Base-by-base conservation (phyloP, 257 asterid species). In the Oldenlandia corymbosa region DNA sequence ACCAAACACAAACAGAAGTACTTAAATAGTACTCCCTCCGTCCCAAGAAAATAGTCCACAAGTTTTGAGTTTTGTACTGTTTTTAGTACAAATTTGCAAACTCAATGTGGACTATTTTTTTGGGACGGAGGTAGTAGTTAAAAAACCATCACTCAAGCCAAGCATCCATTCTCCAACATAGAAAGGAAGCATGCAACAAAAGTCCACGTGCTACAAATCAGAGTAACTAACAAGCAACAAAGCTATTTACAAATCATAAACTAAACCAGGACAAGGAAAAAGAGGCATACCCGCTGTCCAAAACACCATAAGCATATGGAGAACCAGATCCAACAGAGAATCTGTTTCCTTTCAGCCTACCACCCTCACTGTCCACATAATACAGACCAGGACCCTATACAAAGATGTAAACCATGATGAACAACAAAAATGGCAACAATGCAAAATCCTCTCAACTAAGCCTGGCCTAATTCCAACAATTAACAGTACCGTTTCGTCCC, bases 311-410 rank as follows among this genome's bases (percentile, higher is more conserved):
- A 54, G 97, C 97, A 77, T 89, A 92, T 10, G 97, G 97, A 31
- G 97, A 89, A 76, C 99, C 99, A 74, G 99, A 89, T 36, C 99
- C 97, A 63, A 93, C 99, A 3, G 99, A 93, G 81, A 90, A 89
- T 76, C 86, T 79, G 61, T 76, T 83, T 82, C 99, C 99, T 79
- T 92, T 92, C 34, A 92, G 95, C 67, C 97, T 77, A 42, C 97
- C 99, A 39, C 99, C 99, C 71, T 92, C 99, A 93, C 97, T 92
- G 76, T 92, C 99, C 64, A 89, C 97, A 34, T 89, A 89, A 54
- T 92, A 87, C 26, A 92, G 90, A 45, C 91, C 97, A 54, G 96
- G 97, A 59, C 99, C 99, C 99, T 92, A 57, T 55, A 67, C 36
- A 66, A 72, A 69, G 58, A 68, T 7, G 66, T n/a, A 57, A 65